Evolutionary conservation across 306 rosid genomes (phyloP).

Genomic region (Castanea mollissima): DNA sequence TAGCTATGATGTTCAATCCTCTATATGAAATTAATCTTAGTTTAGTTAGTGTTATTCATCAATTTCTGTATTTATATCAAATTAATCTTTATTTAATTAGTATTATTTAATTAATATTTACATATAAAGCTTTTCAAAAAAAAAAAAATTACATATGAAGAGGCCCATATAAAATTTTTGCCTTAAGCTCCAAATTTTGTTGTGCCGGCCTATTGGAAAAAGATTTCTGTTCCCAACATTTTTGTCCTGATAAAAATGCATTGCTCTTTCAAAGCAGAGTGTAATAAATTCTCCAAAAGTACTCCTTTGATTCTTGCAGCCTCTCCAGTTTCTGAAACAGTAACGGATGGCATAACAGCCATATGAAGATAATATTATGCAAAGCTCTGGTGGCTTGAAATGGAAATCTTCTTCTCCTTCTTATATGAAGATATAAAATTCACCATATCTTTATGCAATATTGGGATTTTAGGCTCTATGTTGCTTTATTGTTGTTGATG

Average conservation of each 20-base stretch:
- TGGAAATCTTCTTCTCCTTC: not conserved
- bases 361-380: not conserved
- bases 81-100: too few species aligned
- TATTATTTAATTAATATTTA: too few species aligned
- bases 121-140: too few species aligned
- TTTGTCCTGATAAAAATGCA: not conserved
- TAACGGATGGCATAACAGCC: not conserved
- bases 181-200: too few species aligned
- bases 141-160: too few species aligned
- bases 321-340: conserved; percentile 10
- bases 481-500: not conserved
- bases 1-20: too few species aligned
- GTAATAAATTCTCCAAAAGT: not conserved
- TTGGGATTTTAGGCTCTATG: not conserved
- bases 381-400: conserved; percentile 17
- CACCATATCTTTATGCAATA: not conserved
- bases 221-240: not conserved
- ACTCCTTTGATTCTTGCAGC: conserved; percentile 10
- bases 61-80: too few species aligned
- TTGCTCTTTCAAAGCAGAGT: not conserved
- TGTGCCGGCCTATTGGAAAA: too few species aligned
- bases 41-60: too few species aligned
- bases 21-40: too few species aligned
- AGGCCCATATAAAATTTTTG: too few species aligned
- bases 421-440: not conserved